Evolutionary conservation across 2,329 filamentous ascomycete species (phyloP).

Genomic region (Dendrostoma leiphaemia): DNA sequence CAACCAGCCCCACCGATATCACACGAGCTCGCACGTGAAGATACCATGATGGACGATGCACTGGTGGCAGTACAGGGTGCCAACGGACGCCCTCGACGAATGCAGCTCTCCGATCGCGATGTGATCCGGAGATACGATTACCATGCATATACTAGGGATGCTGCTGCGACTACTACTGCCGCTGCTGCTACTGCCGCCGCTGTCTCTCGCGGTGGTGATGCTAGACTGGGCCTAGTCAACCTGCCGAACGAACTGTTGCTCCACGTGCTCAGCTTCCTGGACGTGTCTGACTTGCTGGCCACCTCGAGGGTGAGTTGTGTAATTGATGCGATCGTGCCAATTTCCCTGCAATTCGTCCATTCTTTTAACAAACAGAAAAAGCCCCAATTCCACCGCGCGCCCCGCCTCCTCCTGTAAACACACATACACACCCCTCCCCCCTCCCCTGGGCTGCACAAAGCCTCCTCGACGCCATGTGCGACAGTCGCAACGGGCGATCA

Average conservation of each 20-base stretch:
- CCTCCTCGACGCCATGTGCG: too few species aligned
- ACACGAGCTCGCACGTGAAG: conserved; percentile 9
- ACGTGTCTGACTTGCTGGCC: conserved; percentile 55
- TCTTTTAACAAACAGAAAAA: too few species aligned
- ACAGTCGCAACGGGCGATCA: too few species aligned
- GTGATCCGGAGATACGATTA: too few species aligned
- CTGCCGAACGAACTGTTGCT: conserved; percentile 58
- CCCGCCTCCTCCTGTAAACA: too few species aligned
- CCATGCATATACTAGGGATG: too few species aligned
- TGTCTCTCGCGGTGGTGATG: background rate
- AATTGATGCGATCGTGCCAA: background rate
- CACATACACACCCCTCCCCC: too few species aligned
- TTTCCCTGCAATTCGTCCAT: too few species aligned
- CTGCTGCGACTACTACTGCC: background rate
- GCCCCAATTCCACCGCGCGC: too few species aligned
- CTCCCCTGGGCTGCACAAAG: too few species aligned
- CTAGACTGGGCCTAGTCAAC: conserved; percentile 29
- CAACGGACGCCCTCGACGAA: background rate
- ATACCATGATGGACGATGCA: background rate
- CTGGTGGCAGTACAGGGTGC: background rate
- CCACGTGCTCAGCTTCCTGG: conserved; percentile 54
- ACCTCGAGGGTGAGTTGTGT: conserved; percentile 50
- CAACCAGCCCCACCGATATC: conserved; percentile 21
- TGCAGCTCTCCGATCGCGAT: background rate
- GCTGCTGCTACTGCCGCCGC: background rate